phyloP scores from a whole-genome alignment of 148 eudicot genomes.

The Amaranthus hypochondriacus region DNA sequence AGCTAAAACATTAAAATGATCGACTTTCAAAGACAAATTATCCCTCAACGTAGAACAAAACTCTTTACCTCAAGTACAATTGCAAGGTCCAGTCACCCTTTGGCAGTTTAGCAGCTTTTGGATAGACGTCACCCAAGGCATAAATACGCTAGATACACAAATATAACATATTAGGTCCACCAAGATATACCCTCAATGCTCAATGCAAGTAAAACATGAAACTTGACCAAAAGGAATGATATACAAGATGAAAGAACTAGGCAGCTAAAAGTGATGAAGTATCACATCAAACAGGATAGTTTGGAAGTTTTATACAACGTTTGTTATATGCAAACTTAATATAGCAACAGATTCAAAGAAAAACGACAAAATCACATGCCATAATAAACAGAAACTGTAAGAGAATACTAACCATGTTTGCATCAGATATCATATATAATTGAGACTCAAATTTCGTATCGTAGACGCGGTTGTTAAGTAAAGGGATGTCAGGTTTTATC shows the following conservation, averaged over 20 bases:
- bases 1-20: not conserved
- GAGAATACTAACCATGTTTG: slow-evolving; percentile 65
- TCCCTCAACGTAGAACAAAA: not conserved
- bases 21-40: not conserved
- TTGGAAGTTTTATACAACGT: not conserved
- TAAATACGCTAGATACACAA: slow-evolving; percentile 57
- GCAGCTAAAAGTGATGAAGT: not conserved
- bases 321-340: not conserved
- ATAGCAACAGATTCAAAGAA: not conserved
- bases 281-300: not conserved
- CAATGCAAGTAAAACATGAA: not conserved
- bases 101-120: slow-evolving; percentile 67
- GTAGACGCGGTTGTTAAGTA: slow-evolving; percentile 87
- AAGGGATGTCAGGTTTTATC: slow-evolving; percentile 79
- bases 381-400: not conserved
- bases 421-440: slow-evolving; percentile 92
- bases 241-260: slow-evolving; percentile 5
- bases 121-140: slow-evolving; percentile 93
- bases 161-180: not conserved
- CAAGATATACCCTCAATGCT: not conserved
- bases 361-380: not conserved
- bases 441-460: slow-evolving; percentile 97
- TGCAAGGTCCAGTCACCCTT: slow-evolving; percentile 85
- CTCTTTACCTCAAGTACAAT: slow-evolving; percentile 65
- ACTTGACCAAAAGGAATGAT: not conserved